Base-by-base conservation (phyloP, 2,329 filamentous ascomycete genomes). In the Trichoderma koningiopsis region DNA sequence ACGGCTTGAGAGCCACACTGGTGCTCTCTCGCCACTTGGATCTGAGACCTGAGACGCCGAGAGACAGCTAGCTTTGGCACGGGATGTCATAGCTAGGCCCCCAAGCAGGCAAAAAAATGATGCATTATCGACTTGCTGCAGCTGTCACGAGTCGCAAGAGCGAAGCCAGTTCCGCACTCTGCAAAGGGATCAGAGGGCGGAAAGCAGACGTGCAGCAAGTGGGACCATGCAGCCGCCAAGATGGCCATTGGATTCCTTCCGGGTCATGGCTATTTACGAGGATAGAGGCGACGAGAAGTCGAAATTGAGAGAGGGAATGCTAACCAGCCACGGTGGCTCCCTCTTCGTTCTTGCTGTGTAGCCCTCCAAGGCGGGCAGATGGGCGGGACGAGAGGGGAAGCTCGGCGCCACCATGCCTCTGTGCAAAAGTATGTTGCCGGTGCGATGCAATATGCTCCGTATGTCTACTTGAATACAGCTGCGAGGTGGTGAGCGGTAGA, bases 381-480 rank as follows among this genome's bases (percentile, higher is more conserved):
- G 55, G 16, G 37, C 52, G 63, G 63, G 37, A 66, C 40, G 37
- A 35, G 53, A 66, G 53, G 37, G 53, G 37, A 66, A 58, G 63
- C 53, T 58, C 53, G 63, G 53, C 63, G 63, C 63, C 53, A 66
- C 53, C 63, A 66, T 66, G 63, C 63, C 63, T 66, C 29, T 57
- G 35, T 40, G 37, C 22, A 66, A 66, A 66, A 66, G 33, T 27
- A 47, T 57, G 27, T 27, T 40, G n/a, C 29, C 61, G 33, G 40
- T 40, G 37, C 47, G 47, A n/a, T 22, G 37, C 37, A 16, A 43
- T 43, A 43, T 19, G 16, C 40, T 43, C 40, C 19, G 10, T n/a
- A 8, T 3, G 33, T 8, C 14, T 40, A 19, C 19, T 8, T 22
- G 4, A 1, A 49, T 33, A 37, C 60, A 33, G 47, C 60, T 24